These are phyloP conservation scores for Ogataea chonburiensis DNA, from an alignment of 805 yeast species.

Conservation along the genomic window DNA sequence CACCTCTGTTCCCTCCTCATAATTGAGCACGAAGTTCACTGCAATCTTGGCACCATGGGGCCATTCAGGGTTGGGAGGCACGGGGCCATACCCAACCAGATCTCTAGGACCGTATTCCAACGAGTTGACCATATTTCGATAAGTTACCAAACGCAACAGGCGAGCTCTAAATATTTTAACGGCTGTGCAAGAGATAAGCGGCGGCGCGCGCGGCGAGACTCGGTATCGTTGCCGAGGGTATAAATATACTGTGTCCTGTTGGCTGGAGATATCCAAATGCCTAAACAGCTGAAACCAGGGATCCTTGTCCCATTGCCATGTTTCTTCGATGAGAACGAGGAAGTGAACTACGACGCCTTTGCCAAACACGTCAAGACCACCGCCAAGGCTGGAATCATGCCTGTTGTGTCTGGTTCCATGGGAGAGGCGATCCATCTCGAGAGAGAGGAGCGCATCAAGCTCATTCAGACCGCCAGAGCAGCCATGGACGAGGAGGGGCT, in stretches of 20 bases:
- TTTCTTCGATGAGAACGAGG: constrained; percentile 22
- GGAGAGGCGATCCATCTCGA: constrained; percentile 40
- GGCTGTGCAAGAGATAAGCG: constrained; percentile 5
- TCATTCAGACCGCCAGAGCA: constrained; percentile 31
- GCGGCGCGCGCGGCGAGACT: too few species aligned
- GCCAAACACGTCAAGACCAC: constrained; percentile 1
- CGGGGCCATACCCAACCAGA: constrained; percentile 26
- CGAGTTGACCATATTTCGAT: constrained; percentile 6
- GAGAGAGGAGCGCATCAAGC: constrained; percentile 31
- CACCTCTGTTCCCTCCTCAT: constrained; percentile 31
- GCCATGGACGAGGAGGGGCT: constrained; percentile 36
- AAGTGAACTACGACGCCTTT: constrained; percentile 34
- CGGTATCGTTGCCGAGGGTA: constrained; percentile 2
- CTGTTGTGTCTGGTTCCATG: constrained; percentile 40
- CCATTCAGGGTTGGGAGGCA: constrained; percentile 27
- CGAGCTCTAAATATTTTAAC: not conserved
- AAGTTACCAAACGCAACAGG: not conserved
- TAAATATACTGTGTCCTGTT: too few species aligned
- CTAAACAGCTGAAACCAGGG: constrained; percentile 13
- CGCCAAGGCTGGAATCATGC: constrained; percentile 28
- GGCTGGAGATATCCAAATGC: too few species aligned
- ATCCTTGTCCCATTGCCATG: constrained; percentile 19
- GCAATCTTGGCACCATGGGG: constrained; percentile 27
- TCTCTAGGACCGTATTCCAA: constrained; percentile 20
- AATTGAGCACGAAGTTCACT: constrained; percentile 26